These are phyloP conservation scores for Aureobasidium sp. DNA, from an alignment of 2,329 filamentous ascomycete species.

Conservation along the genomic window DNA sequence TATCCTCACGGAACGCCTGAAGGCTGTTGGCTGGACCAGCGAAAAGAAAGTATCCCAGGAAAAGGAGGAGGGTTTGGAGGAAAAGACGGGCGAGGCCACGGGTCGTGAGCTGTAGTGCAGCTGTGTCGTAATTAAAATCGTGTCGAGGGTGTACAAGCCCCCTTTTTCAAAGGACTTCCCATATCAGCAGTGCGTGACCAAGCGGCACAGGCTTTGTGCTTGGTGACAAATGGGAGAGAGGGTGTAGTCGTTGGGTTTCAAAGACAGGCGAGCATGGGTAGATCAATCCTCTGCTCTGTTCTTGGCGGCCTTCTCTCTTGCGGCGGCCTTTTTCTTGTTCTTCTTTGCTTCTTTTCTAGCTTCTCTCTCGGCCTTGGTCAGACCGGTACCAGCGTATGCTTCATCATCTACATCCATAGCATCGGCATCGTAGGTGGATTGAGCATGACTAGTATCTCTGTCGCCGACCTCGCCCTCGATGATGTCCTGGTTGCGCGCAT, in stretches of 20 bases:
- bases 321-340: constrained; percentile 40
- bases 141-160: not conserved
- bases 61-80: constrained; percentile 43
- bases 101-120: constrained; percentile 62
- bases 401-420: constrained; percentile 18
- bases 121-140: constrained; percentile 8
- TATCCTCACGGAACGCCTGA: constrained; percentile 85
- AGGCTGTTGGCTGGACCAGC: constrained; percentile 81
- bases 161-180: not conserved
- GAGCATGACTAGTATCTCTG: constrained; percentile 19
- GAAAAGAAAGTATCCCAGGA: constrained; percentile 44
- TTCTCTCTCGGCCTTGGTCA: constrained; percentile 40
- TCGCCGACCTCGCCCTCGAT: constrained; percentile 36
- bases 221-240: not conserved
- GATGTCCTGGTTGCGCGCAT: constrained; percentile 31
- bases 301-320: constrained; percentile 23
- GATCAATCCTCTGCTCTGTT: constrained; percentile 12
- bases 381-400: constrained; percentile 19
- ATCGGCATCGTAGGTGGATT: constrained; percentile 14
- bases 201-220: not conserved
- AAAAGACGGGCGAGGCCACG: constrained; percentile 58
- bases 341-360: constrained; percentile 50
- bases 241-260: not conserved
- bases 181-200: not conserved
- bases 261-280: not conserved